phyloP scores from a whole-genome alignment of 139 green algal species.

The Microglena sp. region DNA sequence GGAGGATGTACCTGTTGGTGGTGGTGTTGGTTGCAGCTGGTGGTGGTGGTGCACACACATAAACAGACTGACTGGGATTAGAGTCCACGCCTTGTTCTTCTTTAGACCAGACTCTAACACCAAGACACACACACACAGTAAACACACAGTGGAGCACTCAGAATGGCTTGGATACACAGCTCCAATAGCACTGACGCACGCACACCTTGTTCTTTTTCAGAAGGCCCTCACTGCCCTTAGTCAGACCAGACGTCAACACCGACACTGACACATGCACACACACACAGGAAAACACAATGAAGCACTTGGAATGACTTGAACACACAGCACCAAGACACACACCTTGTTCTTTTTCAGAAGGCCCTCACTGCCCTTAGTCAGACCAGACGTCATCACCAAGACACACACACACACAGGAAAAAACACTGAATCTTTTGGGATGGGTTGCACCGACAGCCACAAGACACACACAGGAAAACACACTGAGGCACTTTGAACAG shows the following conservation, averaged over 20 bases:
- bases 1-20: too few relatives aligned
- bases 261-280: neutral
- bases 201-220: constrained; percentile 99
- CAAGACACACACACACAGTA: neutral
- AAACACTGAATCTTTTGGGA: too few relatives aligned
- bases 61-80: too few relatives aligned
- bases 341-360: constrained; percentile 99
- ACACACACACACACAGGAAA: too few relatives aligned
- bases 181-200: neutral
- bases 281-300: neutral
- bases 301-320: neutral
- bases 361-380: constrained; percentile 96
- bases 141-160: neutral
- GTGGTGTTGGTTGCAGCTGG: too few relatives aligned
- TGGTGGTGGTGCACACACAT: too few relatives aligned
- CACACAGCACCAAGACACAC: neutral
- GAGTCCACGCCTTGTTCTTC: too few relatives aligned
- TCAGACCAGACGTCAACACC: constrained; percentile 56
- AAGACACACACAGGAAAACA: neutral
- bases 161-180: neutral
- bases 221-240: constrained; percentile 94
- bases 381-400: too few relatives aligned
- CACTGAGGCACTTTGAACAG: neutral
- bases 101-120: neutral
- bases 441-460: too few relatives aligned